These are phyloP conservation scores for Gypsophila paniculata DNA, from an alignment of 179 eudicot genomes.

Conservation along the genomic window DNA sequence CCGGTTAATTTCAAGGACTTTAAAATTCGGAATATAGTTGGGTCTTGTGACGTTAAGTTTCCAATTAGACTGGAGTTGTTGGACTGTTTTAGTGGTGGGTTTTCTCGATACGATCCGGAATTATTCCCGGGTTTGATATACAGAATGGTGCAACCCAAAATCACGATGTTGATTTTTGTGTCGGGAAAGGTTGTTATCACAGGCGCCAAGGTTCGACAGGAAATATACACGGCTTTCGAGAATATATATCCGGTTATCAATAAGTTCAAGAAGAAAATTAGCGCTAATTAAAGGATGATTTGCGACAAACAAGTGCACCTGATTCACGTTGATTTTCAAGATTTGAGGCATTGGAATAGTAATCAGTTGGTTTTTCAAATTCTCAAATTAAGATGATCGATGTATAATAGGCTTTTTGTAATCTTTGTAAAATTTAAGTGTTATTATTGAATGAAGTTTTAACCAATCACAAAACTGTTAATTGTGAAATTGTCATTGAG, in stretches of 20 bases:
- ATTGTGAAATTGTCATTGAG: no score
- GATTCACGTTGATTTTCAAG: no score
- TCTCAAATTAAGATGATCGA: no score
- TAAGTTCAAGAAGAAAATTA: constrained; percentile 56
- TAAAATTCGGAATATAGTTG: constrained; percentile 83
- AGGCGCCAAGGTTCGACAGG: constrained; percentile 47
- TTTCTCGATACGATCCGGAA: constrained; percentile 92
- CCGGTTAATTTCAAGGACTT: constrained; percentile 77
- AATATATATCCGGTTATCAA: constrained; percentile 84
- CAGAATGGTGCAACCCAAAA: constrained; percentile 81
- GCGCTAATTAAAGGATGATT: neutral
- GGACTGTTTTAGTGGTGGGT: constrained; percentile 63
- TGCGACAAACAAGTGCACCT: neutral
- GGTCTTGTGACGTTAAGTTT: constrained; percentile 77
- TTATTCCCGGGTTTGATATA: constrained; percentile 88
- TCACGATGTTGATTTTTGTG: constrained; percentile 38
- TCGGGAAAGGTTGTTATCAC: constrained; percentile 92
- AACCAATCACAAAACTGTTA: no score
- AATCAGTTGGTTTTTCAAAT: no score
- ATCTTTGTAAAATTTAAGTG: no score
- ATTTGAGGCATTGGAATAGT: no score
- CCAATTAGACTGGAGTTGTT: constrained; percentile 77
- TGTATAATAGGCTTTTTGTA: no score
- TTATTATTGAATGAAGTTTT: no score
- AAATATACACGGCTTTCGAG: constrained; percentile 79